phyloP scores from a whole-genome alignment of 2,329 filamentous ascomycete species.

The Rhynchosporium graminicola region DNA sequence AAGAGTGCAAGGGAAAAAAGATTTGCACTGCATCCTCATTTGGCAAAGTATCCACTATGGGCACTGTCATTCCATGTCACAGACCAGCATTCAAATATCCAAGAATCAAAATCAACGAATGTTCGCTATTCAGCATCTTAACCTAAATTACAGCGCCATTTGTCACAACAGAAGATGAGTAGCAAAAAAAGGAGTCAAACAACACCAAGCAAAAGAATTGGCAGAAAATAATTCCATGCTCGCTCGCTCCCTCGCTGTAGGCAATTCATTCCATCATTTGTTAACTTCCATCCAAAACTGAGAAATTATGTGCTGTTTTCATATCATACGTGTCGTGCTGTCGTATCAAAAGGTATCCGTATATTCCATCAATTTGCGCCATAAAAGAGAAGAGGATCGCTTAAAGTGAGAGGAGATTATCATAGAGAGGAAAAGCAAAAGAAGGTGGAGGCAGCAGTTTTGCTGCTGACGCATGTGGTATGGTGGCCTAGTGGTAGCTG shows the following conservation, averaged over 20 bases:
- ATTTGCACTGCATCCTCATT: background rate
- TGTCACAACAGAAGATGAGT: background rate
- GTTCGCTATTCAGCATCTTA: background rate
- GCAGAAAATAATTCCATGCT: background rate
- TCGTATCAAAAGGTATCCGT: background rate
- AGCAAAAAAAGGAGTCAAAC: background rate
- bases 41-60: background rate
- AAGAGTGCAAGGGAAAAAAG: background rate
- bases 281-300: background rate
- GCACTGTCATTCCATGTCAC: background rate
- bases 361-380: constrained; percentile 12
- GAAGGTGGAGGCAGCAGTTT: too few species aligned
- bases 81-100: background rate
- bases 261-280: background rate
- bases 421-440: background rate
- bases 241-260: background rate
- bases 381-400: background rate
- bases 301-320: background rate
- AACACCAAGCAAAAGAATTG: background rate
- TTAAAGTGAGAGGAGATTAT: background rate
- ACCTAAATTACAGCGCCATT: constrained; percentile 4
- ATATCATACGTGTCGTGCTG: background rate
- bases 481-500: constrained; percentile 58
- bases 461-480: background rate
- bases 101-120: background rate